A percentile compares a stretch with the other conserved stretches of the same genome.
These are phyloP conservation scores for Aspergillus sp. DNA, from an alignment of 2,329 filamentous ascomycete genomes.

Conservation along the genomic window DNA sequence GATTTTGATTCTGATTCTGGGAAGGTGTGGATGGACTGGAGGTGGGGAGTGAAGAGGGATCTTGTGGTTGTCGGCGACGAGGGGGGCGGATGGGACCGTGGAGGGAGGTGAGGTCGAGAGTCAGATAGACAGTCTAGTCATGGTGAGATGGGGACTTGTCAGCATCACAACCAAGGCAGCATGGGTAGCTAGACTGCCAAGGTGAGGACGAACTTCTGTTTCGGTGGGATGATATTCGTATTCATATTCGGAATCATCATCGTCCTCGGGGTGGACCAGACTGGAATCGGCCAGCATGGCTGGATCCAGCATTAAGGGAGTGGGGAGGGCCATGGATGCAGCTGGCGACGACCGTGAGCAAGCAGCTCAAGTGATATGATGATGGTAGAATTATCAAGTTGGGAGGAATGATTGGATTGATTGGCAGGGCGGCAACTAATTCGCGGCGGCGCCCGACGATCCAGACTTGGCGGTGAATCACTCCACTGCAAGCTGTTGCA, in stretches of 20 bases:
- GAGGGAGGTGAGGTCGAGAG: constrained; percentile 57
- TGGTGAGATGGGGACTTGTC: constrained; percentile 2
- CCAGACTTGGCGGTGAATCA: constrained; percentile 1
- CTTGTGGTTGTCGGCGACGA: constrained; percentile 27
- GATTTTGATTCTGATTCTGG: neutral
- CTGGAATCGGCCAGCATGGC: constrained; percentile 24
- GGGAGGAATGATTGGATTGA: neutral
- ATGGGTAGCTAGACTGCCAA: neutral
- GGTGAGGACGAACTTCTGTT: constrained; percentile 47
- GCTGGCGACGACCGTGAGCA: no score
- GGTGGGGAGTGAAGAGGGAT: constrained; percentile 16
- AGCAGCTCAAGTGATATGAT: no score
- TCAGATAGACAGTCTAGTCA: constrained; percentile 59
- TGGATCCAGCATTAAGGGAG: constrained; percentile 25
- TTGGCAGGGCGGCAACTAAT: neutral
- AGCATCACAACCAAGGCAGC: neutral
- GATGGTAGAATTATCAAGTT: neutral
- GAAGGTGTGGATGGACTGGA: constrained; percentile 15
- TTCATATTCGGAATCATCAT: constrained; percentile 58
- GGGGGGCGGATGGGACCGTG: constrained; percentile 42
- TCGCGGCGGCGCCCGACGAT: neutral
- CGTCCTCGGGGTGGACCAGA: constrained; percentile 36
- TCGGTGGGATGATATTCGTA: constrained; percentile 60
- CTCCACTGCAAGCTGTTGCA: neutral
- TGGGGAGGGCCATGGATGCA: constrained; percentile 9